Evolutionary conservation across 2,329 filamentous ascomycete genomes (phyloP).

Genomic region (Fusarium sterilihyphosum): DNA sequence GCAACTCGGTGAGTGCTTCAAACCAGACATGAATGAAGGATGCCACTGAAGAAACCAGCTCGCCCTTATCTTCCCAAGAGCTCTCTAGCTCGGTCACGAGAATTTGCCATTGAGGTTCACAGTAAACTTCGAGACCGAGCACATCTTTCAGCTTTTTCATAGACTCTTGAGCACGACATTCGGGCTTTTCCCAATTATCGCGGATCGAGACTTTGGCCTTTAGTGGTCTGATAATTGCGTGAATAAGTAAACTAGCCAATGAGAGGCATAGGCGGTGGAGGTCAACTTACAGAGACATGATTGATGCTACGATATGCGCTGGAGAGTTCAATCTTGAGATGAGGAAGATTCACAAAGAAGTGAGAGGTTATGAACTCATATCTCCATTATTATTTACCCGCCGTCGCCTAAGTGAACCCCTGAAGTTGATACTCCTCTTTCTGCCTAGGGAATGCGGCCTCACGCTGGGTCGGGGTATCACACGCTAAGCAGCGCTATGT

Average conservation of each 20-base stretch:
- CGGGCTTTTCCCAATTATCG: conserved; percentile 53
- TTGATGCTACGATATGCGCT: neutral
- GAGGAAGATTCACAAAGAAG: neutral
- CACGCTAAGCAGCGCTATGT: conserved; percentile 32
- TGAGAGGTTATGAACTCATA: neutral
- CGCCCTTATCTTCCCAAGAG: conserved; percentile 53
- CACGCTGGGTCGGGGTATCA: neutral
- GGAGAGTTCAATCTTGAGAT: neutral
- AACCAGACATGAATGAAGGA: conserved; percentile 55
- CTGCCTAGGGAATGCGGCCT: neutral
- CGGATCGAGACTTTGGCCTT: conserved; percentile 55
- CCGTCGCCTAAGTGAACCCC: neutral
- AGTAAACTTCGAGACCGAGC: conserved; percentile 52
- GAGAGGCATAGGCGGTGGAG: neutral
- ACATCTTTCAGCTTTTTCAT: conserved; percentile 45
- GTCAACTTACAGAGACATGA: conserved; percentile 12
- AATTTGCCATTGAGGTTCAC: conserved; percentile 57
- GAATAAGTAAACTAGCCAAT: neutral
- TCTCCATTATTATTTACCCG: neutral
- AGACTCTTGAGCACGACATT: conserved; percentile 47
- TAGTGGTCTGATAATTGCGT: conserved; percentile 49
- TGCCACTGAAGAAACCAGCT: conserved; percentile 48
- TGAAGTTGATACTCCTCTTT: neutral
- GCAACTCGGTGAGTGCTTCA: conserved; percentile 51
- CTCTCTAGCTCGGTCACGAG: conserved; percentile 51